Evolutionary conservation across 2,329 filamentous ascomycete genomes (phyloP), one percentile per base, ranked within the genome.

Genomic region (Neopestalotiopsis sp.): DNA sequence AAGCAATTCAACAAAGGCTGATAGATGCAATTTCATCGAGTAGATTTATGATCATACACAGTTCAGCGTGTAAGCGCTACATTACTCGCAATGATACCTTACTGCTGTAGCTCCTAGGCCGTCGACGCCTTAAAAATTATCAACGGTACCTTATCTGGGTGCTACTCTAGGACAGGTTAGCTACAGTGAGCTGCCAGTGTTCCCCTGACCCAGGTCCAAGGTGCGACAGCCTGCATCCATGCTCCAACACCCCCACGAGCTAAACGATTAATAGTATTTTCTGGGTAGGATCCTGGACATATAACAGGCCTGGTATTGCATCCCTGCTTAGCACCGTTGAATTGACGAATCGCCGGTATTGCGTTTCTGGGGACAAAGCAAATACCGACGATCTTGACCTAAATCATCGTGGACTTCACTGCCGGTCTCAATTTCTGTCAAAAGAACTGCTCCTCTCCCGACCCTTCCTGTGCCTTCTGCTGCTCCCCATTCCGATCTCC

Each of bases 371-470:
- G 30, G 40, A 45, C n/a, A 52, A 40, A 24, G 5, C 24, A 34
- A 17, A n/a, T 24, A 64, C n/a, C 42, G 61, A 38, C 24, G 61
- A 64, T 64, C 61, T 64, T 64, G 61, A 17, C 61, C 61, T 6
- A 17, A 42, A 45, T 28, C 38, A 52, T 64, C 61, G 42, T 52
- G 14, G 61, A 64, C 61, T 34, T 38, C 28, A 38, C 40, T 40
- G 61, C 20, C n/a, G 61, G 38, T 64, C 61, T 49, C 34, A 64
- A 64, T 64, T 24, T 64, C 61, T 45, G 40, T 17, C 34, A 5
- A 62, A 40, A 40, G 9, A 10, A 38, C 34, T 38, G 10, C 30
- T 59, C 5, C 57, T 59, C 24, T 30, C 57, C 13, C 12, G 14
- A 30, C n/a, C 12, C 17, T 32, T 17, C 17, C 14, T 24, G 58